Base-by-base conservation (phyloP, 2,329 filamentous ascomycete genomes). In the Claviceps monticola region DNA sequence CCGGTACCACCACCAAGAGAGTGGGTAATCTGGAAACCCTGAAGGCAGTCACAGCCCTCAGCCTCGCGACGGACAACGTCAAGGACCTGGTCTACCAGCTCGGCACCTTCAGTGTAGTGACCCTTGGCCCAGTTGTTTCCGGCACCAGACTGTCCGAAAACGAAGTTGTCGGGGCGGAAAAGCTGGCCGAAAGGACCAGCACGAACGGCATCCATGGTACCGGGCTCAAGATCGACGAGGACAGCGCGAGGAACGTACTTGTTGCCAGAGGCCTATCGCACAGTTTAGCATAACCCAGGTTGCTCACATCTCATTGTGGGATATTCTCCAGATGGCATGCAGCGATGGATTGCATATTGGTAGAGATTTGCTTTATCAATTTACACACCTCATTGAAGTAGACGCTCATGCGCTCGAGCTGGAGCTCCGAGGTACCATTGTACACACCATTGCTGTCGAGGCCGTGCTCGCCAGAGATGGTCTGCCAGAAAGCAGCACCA, bases 61-160 rank as follows among this genome's bases (percentile, higher is more conserved):
- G 93, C 90, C 80, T 98, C 91, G 66, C 91, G 91, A 70, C 91
- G 93, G 68, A 98, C 91, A 60, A 98, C 91, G 71, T 97, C 91
- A 63, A 98, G 83, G 63, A 98, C 91, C 67, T 96, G 81, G 79
- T 98, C 91, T 62, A 98, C 91, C 59, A 97, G 83, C 79, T 98
- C 93, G 63, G 91, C 91, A 83, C 91, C 91, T 79, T 98, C 91
- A 59, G 91, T 98, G 82, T 98, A 98, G 73, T 98, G 91, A 76
- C 91, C 91, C 85, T 97, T 98, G 73, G 91, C 91, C 91, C 91
- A 98, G 83, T 97, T 97, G 88, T 98, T 98, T 76, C 91, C 91
- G 71, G 91, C 91, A 82, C 93, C 91, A 64, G 91, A 96, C 79
- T 97, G 93, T 65, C 93, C 91, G 74, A 97, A 97, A 68, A 98